These are phyloP conservation scores for Wickerhamomyces sp. DNA, from an alignment of 1,139 yeast species.

Conservation along the genomic window DNA sequence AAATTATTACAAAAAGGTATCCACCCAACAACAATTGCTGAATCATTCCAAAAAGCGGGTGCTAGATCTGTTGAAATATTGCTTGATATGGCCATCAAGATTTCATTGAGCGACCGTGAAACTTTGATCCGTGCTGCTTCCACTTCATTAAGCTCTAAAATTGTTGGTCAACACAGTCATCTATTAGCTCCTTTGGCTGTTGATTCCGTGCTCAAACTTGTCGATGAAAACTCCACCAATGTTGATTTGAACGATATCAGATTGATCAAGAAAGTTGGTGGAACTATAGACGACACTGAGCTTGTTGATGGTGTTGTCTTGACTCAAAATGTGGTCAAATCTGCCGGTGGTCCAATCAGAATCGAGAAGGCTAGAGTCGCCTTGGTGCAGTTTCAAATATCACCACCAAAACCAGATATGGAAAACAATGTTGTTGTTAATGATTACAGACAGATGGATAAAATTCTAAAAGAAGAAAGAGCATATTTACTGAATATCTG, in stretches of 20 bases:
- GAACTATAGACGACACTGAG: conserved; percentile 95
- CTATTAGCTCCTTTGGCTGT: conserved; percentile 91
- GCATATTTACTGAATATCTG: conserved; percentile 91
- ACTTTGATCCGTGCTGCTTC: conserved; percentile 87
- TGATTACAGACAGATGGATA: conserved; percentile 98
- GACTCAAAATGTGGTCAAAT: conserved; percentile 83
- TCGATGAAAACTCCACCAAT: conserved; percentile 51
- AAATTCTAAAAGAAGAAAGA: conserved; percentile 94
- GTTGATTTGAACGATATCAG: conserved; percentile 89
- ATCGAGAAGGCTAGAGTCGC: conserved; percentile 93
- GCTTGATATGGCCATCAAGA: conserved; percentile 76
- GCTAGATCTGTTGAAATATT: conserved; percentile 78
- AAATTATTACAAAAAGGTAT: conserved; percentile 83
- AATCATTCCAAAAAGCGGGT: conserved; percentile 93
- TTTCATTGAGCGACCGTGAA: conserved; percentile 71
- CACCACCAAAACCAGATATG: conserved; percentile 99
- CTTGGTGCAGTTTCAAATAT: conserved; percentile 88
- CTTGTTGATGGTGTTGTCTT: conserved; percentile 89
- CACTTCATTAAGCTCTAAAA: conserved; percentile 89
- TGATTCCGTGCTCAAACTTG: conserved; percentile 81
- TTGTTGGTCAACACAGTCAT: conserved; percentile 86
- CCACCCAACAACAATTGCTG: conserved; percentile 94
- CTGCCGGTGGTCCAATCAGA: conserved; percentile 95
- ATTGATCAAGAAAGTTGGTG: conserved; percentile 89
- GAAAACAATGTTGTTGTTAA: conserved; percentile 96